phyloP scores from a whole-genome alignment of 2,329 filamentous ascomycete genomes.

The Fusarium metavorans region DNA sequence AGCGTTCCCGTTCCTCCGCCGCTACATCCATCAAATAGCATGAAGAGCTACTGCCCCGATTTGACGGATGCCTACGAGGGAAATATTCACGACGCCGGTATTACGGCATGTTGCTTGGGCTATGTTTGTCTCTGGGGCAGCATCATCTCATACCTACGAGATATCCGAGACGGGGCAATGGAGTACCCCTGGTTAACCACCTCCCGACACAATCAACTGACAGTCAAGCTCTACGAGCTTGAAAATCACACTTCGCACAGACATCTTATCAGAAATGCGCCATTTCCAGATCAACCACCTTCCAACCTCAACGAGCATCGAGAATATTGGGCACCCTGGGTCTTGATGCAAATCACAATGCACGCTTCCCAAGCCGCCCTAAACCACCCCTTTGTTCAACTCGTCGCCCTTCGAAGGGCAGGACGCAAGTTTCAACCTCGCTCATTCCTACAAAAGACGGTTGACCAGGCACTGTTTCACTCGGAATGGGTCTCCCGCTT shows the following conservation, averaged over 20 bases:
- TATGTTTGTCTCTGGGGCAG: conserved; percentile 30
- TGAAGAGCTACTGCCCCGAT: conserved; percentile 38
- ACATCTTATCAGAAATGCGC: conserved; percentile 37
- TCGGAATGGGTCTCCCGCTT: conserved; percentile 39
- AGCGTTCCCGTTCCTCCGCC: conserved; percentile 23
- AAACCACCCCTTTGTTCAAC: conserved; percentile 42
- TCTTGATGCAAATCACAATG: conserved; percentile 38
- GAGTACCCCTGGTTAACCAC: conserved; percentile 40
- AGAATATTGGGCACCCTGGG: conserved; percentile 41
- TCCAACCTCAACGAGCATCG: conserved; percentile 17
- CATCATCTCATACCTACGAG: conserved; percentile 33
- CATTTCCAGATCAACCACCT: conserved; percentile 31
- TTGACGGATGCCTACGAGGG: conserved; percentile 38
- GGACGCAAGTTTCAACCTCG: conserved; percentile 33
- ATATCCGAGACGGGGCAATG: conserved; percentile 30
- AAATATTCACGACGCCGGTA: conserved; percentile 13
- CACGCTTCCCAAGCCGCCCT: conserved; percentile 35
- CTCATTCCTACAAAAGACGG: conserved; percentile 39
- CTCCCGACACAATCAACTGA: conserved; percentile 31
- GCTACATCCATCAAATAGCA: background rate
- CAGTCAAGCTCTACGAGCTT: conserved; percentile 36
- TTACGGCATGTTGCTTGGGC: conserved; percentile 11
- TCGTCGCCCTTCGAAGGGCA: conserved; percentile 33
- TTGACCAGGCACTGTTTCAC: conserved; percentile 41
- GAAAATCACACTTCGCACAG: conserved; percentile 28